Conservation (phyloP, 1,139 yeast genomes). For the Torulaspora pretoriensis region DNA sequence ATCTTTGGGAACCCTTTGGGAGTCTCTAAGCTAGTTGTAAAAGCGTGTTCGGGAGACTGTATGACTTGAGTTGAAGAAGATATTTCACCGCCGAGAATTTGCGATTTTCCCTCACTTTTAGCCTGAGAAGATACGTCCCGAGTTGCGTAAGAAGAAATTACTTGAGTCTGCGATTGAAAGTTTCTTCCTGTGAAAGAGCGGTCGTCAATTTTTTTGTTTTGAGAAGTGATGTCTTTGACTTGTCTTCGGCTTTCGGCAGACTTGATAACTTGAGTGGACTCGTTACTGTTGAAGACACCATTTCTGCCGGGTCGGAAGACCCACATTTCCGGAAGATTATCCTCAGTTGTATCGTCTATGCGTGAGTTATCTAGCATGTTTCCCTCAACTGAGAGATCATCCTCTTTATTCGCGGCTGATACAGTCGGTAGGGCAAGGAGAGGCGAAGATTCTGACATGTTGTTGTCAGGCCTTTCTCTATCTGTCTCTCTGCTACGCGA, state of each 20-base stretch:
- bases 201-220: background rate
- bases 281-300: conserved; percentile 14
- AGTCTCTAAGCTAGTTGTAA: conserved; percentile 8
- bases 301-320: conserved; percentile 12
- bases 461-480: background rate
- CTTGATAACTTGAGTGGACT: conserved; percentile 19
- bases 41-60: conserved; percentile 14
- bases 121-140: conserved; percentile 4
- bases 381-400: background rate
- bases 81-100: background rate
- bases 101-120: conserved; percentile 1
- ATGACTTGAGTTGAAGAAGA: conserved; percentile 14
- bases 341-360: conserved; percentile 21
- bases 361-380: conserved; percentile 9
- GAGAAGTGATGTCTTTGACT: background rate
- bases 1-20: conserved; percentile 6
- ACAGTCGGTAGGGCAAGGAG: background rate
- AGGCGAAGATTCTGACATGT: background rate
- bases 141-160: conserved; percentile 10
- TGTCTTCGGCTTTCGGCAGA: conserved; percentile 14
- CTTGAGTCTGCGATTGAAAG: conserved; percentile 13
- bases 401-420: background rate
- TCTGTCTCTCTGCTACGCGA: background rate
- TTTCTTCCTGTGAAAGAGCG: background rate
- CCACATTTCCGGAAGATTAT: conserved; percentile 17